Percentiles rank a stretch among this genome's conserved stretches.
These are phyloP conservation scores for Lactarius evosmus DNA, from an alignment of 768 basidiomycete species.

Conservation along the genomic window DNA sequence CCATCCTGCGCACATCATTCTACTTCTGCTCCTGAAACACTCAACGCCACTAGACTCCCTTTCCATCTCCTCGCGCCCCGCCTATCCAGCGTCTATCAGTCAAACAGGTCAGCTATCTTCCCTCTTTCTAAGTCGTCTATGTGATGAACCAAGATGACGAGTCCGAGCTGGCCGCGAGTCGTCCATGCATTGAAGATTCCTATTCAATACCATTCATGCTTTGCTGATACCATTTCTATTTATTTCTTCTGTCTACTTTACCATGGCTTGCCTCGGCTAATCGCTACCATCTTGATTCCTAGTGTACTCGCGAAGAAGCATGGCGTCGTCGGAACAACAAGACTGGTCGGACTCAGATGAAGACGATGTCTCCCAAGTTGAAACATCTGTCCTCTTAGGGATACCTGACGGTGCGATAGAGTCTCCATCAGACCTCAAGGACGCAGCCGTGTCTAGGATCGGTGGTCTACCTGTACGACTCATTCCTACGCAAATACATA, in stretches of 20 bases:
- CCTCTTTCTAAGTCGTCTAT: neutral
- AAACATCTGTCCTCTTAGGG: constrained; percentile 75
- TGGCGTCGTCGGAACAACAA: constrained; percentile 48
- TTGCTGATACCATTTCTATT: constrained; percentile 55
- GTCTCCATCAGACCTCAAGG: constrained; percentile 53
- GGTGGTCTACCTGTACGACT: constrained; percentile 87
- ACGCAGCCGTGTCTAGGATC: constrained; percentile 84
- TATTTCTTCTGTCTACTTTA: constrained; percentile 26
- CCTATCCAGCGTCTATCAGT: constrained; percentile 4
- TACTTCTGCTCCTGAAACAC: neutral
- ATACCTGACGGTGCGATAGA: constrained; percentile 74
- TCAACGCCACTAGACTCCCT: neutral
- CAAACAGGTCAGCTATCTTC: constrained; percentile 12
- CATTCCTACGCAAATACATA: constrained; percentile 49
- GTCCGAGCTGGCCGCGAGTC: constrained; percentile 69
- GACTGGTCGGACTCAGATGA: constrained; percentile 84
- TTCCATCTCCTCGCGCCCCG: neutral
- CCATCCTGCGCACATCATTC: neutral
- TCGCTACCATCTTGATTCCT: constrained; percentile 14
- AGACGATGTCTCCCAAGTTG: constrained; percentile 50
- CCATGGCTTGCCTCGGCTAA: constrained; percentile 23
- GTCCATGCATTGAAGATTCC: constrained; percentile 71
- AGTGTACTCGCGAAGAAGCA: constrained; percentile 27
- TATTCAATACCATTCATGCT: constrained; percentile 88
- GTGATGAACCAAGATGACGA: constrained; percentile 66